These are phyloP conservation scores for Trichosporon coremiiforme DNA, from an alignment of 1,284 basidiomycete species.

Conservation along the genomic window DNA sequence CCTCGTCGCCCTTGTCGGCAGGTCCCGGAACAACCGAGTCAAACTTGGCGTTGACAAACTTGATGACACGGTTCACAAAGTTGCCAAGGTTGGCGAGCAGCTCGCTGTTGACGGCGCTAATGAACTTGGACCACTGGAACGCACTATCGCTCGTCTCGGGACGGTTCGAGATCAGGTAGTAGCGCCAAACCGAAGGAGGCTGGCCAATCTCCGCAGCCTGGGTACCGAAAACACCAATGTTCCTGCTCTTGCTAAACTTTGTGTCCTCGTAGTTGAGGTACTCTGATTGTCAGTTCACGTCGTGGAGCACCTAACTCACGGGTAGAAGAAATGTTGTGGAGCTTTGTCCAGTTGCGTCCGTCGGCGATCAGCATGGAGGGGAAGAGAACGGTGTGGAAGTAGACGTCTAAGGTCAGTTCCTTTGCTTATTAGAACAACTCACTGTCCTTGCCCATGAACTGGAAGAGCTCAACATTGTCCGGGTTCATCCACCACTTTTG, in stretches of 20 bases:
- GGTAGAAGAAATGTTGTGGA: conserved; percentile 94
- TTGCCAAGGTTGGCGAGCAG: conserved; percentile 97
- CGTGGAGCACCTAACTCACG: conserved; percentile 60
- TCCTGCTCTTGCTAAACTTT: conserved; percentile 97
- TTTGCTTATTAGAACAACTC: conserved; percentile 31
- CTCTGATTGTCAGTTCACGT: conserved; percentile 61
- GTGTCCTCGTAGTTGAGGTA: conserved; percentile 98
- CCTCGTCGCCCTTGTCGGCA: conserved; percentile 65
- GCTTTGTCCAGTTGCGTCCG: conserved; percentile 86
- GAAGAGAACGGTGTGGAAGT: conserved; percentile 97
- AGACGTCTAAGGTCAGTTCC: conserved; percentile 64
- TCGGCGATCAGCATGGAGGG: conserved; percentile 89
- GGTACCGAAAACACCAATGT: conserved; percentile 96
- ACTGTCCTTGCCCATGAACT: conserved; percentile 98
- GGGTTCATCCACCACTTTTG: conserved; percentile 97
- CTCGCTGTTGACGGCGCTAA: conserved; percentile 90
- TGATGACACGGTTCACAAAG: conserved; percentile 92
- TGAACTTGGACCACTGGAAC: conserved; percentile 97
- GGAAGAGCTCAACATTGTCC: conserved; percentile 86
- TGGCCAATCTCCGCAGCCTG: conserved; percentile 91
- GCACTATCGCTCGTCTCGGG: conserved; percentile 93
- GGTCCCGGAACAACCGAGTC: conserved; percentile 77
- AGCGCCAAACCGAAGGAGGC: conserved; percentile 93
- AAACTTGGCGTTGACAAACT: conserved; percentile 89
- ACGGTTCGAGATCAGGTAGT: conserved; percentile 89